A percentile compares a stretch with the other conserved stretches of the same genome.
These are phyloP conservation scores for Apiospora marii DNA, from an alignment of 2,329 filamentous ascomycete species.

Conservation along the genomic window DNA sequence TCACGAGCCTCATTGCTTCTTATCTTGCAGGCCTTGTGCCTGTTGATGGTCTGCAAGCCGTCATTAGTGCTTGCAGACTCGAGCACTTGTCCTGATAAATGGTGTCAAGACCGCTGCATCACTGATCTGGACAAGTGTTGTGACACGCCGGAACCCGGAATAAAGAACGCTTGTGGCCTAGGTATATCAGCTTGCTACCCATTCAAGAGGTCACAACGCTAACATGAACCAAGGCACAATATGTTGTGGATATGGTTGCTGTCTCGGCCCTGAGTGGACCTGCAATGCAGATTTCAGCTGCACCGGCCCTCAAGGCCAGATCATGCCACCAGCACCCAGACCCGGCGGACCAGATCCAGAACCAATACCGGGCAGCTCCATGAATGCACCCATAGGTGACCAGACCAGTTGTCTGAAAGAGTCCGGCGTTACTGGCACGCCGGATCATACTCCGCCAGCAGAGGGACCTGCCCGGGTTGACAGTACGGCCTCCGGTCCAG, in stretches of 20 bases:
- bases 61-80: neutral
- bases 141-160: neutral
- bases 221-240: neutral
- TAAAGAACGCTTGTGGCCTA: neutral
- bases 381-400: neutral
- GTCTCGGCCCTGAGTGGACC: neutral
- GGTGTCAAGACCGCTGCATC: neutral
- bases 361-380: neutral
- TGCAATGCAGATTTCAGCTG: neutral
- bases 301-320: neutral
- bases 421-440: neutral
- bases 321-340: neutral
- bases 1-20: neutral
- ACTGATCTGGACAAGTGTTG: neutral
- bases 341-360: neutral
- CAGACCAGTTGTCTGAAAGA: neutral
- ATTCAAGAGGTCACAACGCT: accelerated
- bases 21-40: neutral
- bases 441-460: neutral
- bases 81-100: neutral
- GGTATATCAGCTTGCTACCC: neutral
- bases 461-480: neutral
- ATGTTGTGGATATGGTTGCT: neutral
- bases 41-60: neutral
- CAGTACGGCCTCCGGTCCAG: no score